Evolutionary conservation across 768 basidiomycete species (phyloP).

Genomic region (Rhizopogon salebrosus): DNA sequence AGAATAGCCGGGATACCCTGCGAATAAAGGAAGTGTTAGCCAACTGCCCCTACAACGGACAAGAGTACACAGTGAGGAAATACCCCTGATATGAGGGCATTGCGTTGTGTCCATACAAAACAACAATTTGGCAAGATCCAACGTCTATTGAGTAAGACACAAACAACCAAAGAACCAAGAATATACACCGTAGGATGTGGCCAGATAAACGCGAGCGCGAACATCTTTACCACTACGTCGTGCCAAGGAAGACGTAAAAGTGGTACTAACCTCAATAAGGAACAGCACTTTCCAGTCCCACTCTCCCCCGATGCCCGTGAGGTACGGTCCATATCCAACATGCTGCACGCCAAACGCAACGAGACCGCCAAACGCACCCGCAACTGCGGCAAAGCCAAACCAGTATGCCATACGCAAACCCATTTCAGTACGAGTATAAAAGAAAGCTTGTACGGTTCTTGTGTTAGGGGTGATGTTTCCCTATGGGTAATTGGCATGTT

Average conservation of each 20-base stretch:
- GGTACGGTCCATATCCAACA: conserved; percentile 37
- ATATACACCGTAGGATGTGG: neutral
- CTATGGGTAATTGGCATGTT: neutral
- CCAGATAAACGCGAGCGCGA: neutral
- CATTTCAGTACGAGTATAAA: conserved; percentile 72
- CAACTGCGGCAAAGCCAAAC: conserved; percentile 82
- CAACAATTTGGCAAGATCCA: too few relatives aligned
- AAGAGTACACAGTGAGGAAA: neutral
- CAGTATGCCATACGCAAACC: conserved; percentile 76
- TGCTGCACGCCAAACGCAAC: conserved; percentile 79
- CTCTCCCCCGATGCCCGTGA: conserved; percentile 22
- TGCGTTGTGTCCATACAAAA: too few relatives aligned
- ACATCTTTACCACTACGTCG: neutral
- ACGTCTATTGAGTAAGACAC: neutral
- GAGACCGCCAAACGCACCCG: conserved; percentile 82
- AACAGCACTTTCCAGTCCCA: conserved; percentile 44
- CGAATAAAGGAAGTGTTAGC: neutral
- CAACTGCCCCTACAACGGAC: neutral
- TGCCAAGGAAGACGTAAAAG: neutral
- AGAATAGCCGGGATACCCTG: conserved; percentile 66
- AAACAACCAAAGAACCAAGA: neutral
- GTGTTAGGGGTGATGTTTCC: neutral
- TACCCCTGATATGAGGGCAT: neutral
- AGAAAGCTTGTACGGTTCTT: conserved; percentile 47
- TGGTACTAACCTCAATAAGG: conserved; percentile 55